Evolutionary conservation across 2,329 filamentous ascomycete genomes (phyloP).

Genomic region (Metarhizium humberi): DNA sequence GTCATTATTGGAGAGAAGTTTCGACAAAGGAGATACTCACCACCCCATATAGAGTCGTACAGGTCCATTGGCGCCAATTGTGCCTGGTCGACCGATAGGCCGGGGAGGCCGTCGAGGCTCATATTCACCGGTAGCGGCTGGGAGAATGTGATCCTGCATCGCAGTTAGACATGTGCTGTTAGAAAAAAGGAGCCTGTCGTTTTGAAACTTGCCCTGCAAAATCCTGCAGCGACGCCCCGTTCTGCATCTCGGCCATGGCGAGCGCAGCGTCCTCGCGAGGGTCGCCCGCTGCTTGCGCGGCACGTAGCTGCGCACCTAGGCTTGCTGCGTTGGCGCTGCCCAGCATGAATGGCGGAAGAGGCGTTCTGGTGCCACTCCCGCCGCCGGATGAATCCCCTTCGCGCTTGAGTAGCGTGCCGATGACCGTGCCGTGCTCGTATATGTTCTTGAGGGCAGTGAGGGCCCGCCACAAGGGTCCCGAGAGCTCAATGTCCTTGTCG

Average conservation of each 20-base stretch:
- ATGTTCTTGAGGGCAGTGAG: constrained; percentile 55
- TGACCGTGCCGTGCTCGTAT: constrained; percentile 54
- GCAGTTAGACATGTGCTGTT: not conserved
- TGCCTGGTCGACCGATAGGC: constrained; percentile 45
- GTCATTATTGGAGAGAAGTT: not conserved
- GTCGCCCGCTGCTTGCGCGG: constrained; percentile 27
- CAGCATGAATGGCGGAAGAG: constrained; percentile 21
- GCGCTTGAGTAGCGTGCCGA: constrained; percentile 39
- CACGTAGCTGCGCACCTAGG: constrained; percentile 17
- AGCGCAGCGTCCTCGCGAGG: constrained; percentile 53
- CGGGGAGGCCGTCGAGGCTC: constrained; percentile 34
- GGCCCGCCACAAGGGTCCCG: constrained; percentile 51
- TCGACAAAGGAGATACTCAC: constrained; percentile 30
- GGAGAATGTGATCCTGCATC: constrained; percentile 24
- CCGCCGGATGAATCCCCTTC: constrained; percentile 37
- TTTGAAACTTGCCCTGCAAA: constrained; percentile 28
- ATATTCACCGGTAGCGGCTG: constrained; percentile 26
- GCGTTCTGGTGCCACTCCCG: constrained; percentile 36
- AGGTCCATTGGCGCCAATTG: constrained; percentile 58
- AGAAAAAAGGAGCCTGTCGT: too few species aligned
- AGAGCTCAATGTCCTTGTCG: constrained; percentile 53
- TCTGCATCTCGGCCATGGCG: constrained; percentile 57
- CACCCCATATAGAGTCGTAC: constrained; percentile 61
- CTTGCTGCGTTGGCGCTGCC: constrained; percentile 13
- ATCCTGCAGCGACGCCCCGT: constrained; percentile 39